These are phyloP conservation scores for Saturnispora halmiae DNA, from an alignment of 805 yeast species.

Conservation along the genomic window DNA sequence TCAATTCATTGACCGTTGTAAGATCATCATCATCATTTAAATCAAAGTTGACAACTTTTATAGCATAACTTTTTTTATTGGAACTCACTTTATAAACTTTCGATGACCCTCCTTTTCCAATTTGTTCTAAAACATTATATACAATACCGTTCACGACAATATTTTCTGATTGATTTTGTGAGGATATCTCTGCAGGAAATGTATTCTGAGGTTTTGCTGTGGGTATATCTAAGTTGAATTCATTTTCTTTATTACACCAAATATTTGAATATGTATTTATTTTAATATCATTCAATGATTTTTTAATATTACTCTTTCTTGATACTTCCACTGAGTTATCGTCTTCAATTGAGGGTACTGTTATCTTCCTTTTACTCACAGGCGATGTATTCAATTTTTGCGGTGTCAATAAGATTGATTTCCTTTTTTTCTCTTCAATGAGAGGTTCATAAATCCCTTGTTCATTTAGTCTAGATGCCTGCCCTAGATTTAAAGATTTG, in stretches of 20 bases:
- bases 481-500: constrained; percentile 36
- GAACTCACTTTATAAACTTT: constrained; percentile 62
- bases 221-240: constrained; percentile 4
- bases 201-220: no score
- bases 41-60: constrained; percentile 73
- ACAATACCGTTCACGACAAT: constrained; percentile 45
- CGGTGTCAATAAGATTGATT: constrained; percentile 12
- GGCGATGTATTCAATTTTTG: constrained; percentile 18
- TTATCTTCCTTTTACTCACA: constrained; percentile 18
- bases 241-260: constrained; percentile 1
- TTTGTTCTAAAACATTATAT: constrained; percentile 65
- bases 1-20: constrained; percentile 63
- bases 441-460: constrained; percentile 11
- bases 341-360: constrained; percentile 4
- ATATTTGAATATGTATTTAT: no score
- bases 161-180: constrained; percentile 13
- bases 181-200: not conserved
- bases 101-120: constrained; percentile 91
- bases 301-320: constrained; percentile 19
- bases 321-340: constrained; percentile 23
- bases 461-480: constrained; percentile 38
- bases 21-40: constrained; percentile 37
- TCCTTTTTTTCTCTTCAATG: constrained; percentile 1
- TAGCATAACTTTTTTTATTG: constrained; percentile 44
- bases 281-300: constrained; percentile 12